Base-by-base conservation (phyloP, 2,329 filamentous ascomycete genomes). In the Myriosclerotinia scirpicola region DNA sequence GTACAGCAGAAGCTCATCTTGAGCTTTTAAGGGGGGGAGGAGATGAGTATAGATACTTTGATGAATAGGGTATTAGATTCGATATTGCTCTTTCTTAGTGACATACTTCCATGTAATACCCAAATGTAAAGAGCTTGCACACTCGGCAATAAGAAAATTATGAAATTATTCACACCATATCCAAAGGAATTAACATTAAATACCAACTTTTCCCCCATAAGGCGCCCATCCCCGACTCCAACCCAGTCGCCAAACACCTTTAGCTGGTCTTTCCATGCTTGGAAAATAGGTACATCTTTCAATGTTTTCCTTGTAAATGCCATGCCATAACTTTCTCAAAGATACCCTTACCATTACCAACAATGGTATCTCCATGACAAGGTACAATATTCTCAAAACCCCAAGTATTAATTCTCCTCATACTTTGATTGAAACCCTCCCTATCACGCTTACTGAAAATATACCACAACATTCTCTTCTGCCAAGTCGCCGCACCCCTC, bases 311-410 rank as follows among this genome's bases (percentile, higher is more conserved):
- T 66, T 85, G 80, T 75, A 96, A 76, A 80, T 96, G 91, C 93
- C 93, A 97, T 73, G 85, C 84, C 79, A 96, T 92, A 15, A 96
- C 83, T 77, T 90, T 91, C 73, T 84, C 81, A 71, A 94, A 96
- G 20, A 91, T 81, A 14, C 84, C 84, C 82, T 96, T 97, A 12
- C 85, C 93, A 69, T 81, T 78, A 2, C 80, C 82, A 77, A 95
- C 89, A 71, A 98, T 87, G 20, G 91, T 88, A 79, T 99, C 95
- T 11, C 95, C 95, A 79, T 99, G 95, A 77, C 94, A 98, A 0
- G 94, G 93, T 68, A 99, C 88, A 61, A 98, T 83, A 50, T 88
- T 88, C 70, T 89, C 86, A 76, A 97, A 97, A 67, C 94, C 89
- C 94, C 94, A 99, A 65, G 78, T 76, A 64, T 87, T 82, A 69